Conservation (phyloP, 2,329 filamentous ascomycete genomes). For the Paracamarosporium sp. region DNA sequence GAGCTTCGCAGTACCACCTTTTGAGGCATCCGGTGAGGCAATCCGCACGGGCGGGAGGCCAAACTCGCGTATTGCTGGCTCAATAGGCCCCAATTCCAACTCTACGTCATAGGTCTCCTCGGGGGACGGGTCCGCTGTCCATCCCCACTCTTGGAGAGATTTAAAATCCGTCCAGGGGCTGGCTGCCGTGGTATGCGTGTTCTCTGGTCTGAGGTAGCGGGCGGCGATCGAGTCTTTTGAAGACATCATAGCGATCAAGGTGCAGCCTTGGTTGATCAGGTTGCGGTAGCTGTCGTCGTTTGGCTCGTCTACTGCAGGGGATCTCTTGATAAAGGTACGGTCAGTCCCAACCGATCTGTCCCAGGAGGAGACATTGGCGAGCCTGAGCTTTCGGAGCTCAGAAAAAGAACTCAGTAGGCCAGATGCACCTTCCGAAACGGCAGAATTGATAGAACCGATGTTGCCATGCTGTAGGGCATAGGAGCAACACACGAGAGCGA, state of each 20-base stretch:
- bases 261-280: neutral
- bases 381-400: neutral
- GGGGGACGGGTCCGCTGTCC: too few species aligned
- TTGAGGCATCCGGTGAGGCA: neutral
- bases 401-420: neutral
- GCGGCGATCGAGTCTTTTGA: neutral
- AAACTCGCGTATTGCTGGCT: neutral
- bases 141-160: neutral
- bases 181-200: neutral
- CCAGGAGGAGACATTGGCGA: neutral
- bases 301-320: too few species aligned
- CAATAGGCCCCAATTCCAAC: neutral
- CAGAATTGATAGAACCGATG: too few species aligned
- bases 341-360: neutral
- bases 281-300: neutral
- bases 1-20: neutral
- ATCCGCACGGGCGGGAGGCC: neutral
- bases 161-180: neutral
- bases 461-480: too few species aligned
- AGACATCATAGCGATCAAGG: neutral
- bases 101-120: too few species aligned
- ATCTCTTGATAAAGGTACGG: neutral
- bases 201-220: neutral
- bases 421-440: too few species aligned
- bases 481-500: neutral